Evolutionary conservation across 176 grass and related monocot species (phyloP), one percentile per base, ranked within the genome.

Genomic region (Aechmea fasciata): DNA sequence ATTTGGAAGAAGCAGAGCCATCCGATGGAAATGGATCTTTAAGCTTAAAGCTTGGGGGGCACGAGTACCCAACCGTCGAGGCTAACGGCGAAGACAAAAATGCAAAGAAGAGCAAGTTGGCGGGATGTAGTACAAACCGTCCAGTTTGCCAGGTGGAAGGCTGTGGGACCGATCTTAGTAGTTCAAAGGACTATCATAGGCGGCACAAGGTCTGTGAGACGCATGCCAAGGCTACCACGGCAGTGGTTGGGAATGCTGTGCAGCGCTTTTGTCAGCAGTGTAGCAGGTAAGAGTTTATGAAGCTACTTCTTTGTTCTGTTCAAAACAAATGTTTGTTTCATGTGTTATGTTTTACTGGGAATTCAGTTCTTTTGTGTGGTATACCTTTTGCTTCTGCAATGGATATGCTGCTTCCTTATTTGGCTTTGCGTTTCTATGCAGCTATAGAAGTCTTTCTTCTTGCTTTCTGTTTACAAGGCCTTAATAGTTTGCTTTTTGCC

Each of bases 251-350:
- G 53, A 90, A 99, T 53, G 50, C 78, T 2, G 68, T 93, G 47
- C 95, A 99, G 69, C 79, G 90, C 9, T 99, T 99, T 71, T 99
- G 95, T 73, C 95, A 99, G 57, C 95, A 99, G 83, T 99, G 95
- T 19, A 99, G 95, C 68, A 99, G 95, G 95, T 99, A 71, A 53
- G 82, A 76, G 68, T 18, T 48, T 29, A 10, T 66, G 49, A 14
- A 49, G 28, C 65, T 80, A 11, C 74, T 72, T 76, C 25, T 64
- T 51, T 69, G 64, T 69, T 14, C 65, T 41, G 33, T 54, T 64
- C 6, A 18, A 49, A 68, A 19, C 26, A 48, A 22, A 47, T 41
- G 33, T 41, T 41, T 41, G 33, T 41, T 41, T 41, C 33, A 41
- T 41, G 33, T 41, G 33, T 41, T 41, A 41, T 41, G 33, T 41